Evolutionary conservation across 495 filamentous ascomycete genomes (phyloP), one percentile per base, ranked within the genome.

Genomic region (Umbilicaria muhlenbergii): DNA sequence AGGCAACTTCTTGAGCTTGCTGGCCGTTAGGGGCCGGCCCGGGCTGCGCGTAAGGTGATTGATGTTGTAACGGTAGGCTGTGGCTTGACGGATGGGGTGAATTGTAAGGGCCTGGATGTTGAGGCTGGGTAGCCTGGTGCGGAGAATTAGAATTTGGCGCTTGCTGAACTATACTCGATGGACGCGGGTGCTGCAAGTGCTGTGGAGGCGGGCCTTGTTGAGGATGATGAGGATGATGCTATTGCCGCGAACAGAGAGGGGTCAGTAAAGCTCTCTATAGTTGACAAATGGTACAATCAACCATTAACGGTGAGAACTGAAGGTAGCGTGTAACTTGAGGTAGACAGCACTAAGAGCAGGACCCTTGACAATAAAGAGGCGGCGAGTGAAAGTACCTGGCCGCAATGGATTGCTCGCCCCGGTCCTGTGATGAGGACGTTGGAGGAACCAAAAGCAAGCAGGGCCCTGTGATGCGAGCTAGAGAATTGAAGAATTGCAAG

Each of bases 111-210:
- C 62, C 64, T 12, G 70, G 57, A 47, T 79, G 68, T 46, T 75
- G 67, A 46, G 63, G 64, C 39, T 62, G 59, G 36, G 61, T 46
- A 2, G 56, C 48, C 15, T 60, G 63, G 50, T 63, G 57, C 14
- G 72, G 69, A 44, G 72, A 73, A n/a, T 54, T 56, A 36, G 69
- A 63, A 38, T 59, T 61, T 48, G 77, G 78, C 50, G 76, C 76
- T 51, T 74, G 74, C 45, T 80, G 75, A 46, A 75, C 67, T 55
- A 83, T 67, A 61, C 67, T 79, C 46, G 74, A 68, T 48, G 79
- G 67, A 50, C 77, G 70, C 46, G 77, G 70, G 52, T 78, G 76
- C 50, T 77, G 74, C 50, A 67, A 64, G 36, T 73, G 68, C 55
- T 74, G 74, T 39, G 69, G 62, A 52, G 65, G 64, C 49, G 64